Base-by-base conservation (phyloP, 2,329 filamentous ascomycete genomes). In the Hymenoscyphus albidus region DNA sequence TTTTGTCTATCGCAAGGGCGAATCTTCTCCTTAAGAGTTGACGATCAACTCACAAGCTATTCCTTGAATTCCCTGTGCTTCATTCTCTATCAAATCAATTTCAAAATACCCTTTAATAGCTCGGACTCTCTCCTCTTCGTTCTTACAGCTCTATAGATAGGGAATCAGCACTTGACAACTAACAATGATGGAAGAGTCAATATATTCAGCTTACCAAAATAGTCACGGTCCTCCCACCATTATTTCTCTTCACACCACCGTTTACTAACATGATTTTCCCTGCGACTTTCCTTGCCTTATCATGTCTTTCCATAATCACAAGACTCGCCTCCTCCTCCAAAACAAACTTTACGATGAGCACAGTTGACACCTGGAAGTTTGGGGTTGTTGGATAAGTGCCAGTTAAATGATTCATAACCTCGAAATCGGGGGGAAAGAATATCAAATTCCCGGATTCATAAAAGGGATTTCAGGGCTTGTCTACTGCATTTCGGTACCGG, bases 371-470 rank as follows among this genome's bases (percentile, higher is more conserved):
- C 73, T 89, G 88, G 85, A 71, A 65, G 88, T 76, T 75, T 87
- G 85, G 73, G 79, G 82, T 61, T 81, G 78, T 63, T 83, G 80
- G 22, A 88, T 76, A 78, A 56, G 79, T 80, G 67, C 83, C 85
- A 0, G 83, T 85, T 58, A 73, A 83, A 69, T 79, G 84, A 74
- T 85, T 89, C 78, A 88, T 80, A 5, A 88, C 78, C 42, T 80
- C 80, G 70, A 86, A 90, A 74, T 91, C 88, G 55, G 78, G 75
- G 3, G 80, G 81, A 40, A 85, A 73, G 74, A 89, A 90, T 74
- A 90, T 88, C 16, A 82, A 78, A 66, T 89, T 85, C 1, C 82
- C 81, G 74, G 92, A 93, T 66, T 82, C 84, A 74, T 91, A 91
- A 58, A 81, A 83, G 1, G 83, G 78, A 27, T 81, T 78, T 85